Percentiles rank a stretch among this genome's conserved stretches.
phyloP scores from a whole-genome alignment of 176 grass and related monocot species.

The Alloteropsis semialata region DNA sequence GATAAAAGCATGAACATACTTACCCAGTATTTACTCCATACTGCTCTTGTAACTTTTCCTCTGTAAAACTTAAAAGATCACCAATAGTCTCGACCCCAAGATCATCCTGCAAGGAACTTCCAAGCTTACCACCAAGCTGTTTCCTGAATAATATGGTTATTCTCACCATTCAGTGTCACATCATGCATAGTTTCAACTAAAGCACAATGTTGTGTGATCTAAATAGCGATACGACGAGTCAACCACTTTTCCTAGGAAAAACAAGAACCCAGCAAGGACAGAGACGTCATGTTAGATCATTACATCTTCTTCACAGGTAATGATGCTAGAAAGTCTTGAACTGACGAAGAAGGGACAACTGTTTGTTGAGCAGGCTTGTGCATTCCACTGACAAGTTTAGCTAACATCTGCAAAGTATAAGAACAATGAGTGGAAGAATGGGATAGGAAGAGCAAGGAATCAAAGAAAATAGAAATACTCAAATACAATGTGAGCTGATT shows the following conservation, averaged over 20 bases:
- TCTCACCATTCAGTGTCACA: slow-evolving; percentile 24
- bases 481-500: not conserved
- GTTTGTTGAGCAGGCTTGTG: slow-evolving; percentile 99
- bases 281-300: slow-evolving; percentile 14
- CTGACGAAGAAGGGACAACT: slow-evolving; percentile 77
- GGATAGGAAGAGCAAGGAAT: slow-evolving; percentile 16
- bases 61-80: slow-evolving; percentile 72
- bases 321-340: slow-evolving; percentile 72
- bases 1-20: slow-evolving; percentile 1
- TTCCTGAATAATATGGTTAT: slow-evolving; percentile 59
- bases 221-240: not conserved
- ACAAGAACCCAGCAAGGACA: not conserved
- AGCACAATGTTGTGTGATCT: not conserved
- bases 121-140: slow-evolving; percentile 94
- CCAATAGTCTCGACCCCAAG: slow-evolving; percentile 78
- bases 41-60: slow-evolving; percentile 71
- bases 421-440: slow-evolving; percentile 23
- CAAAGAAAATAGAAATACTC: not conserved
- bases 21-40: slow-evolving; percentile 96
- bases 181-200: not conserved
- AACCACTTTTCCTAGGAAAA: not conserved
- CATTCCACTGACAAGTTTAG: slow-evolving; percentile 94
- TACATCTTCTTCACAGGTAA: slow-evolving; percentile 96
- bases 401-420: slow-evolving; percentile 69
- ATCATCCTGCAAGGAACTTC: slow-evolving; percentile 79